Conservation (phyloP, 192 early-diverging fungal genomes). For the Pilobolus umbonatus region DNA sequence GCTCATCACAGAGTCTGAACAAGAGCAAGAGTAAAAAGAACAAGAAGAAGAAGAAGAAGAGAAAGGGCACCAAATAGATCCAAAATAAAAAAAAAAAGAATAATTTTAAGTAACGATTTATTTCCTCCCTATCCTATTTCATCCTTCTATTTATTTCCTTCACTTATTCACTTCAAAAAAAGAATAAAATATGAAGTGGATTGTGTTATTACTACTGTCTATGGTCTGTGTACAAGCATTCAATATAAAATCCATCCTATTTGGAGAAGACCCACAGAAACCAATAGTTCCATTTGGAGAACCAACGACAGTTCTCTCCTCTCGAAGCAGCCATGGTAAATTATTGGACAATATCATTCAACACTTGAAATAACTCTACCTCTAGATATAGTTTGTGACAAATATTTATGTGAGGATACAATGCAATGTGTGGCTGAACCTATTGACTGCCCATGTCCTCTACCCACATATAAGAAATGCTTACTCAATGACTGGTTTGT, state of each 20-base stretch:
- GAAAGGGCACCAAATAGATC: too few relatives aligned
- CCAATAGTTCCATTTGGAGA: not conserved
- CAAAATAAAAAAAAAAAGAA: too few relatives aligned
- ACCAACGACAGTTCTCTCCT: not conserved
- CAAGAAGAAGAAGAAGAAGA: too few relatives aligned
- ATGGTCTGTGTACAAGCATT: too few relatives aligned
- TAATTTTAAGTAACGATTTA: too few relatives aligned
- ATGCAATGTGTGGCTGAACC: not conserved
- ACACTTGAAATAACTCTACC: not conserved
- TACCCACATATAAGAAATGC: conserved; percentile 10
- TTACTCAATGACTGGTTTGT: conserved; percentile 10
- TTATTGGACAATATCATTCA: not conserved
- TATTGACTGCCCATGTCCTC: conserved; percentile 10
- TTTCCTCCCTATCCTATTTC: too few relatives aligned
- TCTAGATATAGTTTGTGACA: not conserved
- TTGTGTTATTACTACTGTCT: too few relatives aligned
- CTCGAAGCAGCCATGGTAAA: not conserved
- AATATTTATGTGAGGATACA: conserved; percentile 10
- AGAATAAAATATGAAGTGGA: too few relatives aligned
- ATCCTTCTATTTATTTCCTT: too few relatives aligned
- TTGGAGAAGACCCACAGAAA: not conserved
- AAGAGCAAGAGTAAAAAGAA: too few relatives aligned
- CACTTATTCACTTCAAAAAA: too few relatives aligned
- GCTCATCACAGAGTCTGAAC: too few relatives aligned
- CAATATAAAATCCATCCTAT: not conserved